phyloP scores from a whole-genome alignment of 495 filamentous ascomycete genomes.

The Aspergillus steynii region DNA sequence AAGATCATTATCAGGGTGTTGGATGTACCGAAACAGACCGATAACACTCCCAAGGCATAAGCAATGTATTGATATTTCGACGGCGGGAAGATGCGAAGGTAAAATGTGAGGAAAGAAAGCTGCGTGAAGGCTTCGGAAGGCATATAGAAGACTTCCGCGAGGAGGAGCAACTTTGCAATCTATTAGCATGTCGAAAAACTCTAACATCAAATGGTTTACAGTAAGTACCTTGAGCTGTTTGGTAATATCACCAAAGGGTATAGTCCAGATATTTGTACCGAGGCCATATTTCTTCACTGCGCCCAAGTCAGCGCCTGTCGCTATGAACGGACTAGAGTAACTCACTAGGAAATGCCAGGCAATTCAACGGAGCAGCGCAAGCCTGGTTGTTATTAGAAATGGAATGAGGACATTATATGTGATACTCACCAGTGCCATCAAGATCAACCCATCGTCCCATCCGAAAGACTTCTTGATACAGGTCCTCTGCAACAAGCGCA shows the following conservation, averaged over 20 bases:
- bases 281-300: slow-evolving; percentile 21
- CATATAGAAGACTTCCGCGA: slow-evolving; percentile 33
- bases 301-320: neutral
- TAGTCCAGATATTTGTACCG: slow-evolving; percentile 39
- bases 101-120: slow-evolving; percentile 38
- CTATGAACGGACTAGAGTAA: neutral
- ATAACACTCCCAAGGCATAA: slow-evolving; percentile 27
- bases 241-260: slow-evolving; percentile 40
- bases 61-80: slow-evolving; percentile 21
- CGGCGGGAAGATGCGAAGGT: slow-evolving; percentile 34
- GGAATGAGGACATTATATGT: neutral
- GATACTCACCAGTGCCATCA: slow-evolving; percentile 17
- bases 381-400: slow-evolving; percentile 1
- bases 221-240: slow-evolving; percentile 23
- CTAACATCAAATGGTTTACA: neutral
- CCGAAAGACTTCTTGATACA: slow-evolving; percentile 22
- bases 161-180: slow-evolving; percentile 7
- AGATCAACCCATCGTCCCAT: slow-evolving; percentile 23
- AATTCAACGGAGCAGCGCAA: slow-evolving; percentile 20
- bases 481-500: slow-evolving; percentile 17
- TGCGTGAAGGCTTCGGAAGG: slow-evolving; percentile 29
- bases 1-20: slow-evolving; percentile 34
- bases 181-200: neutral
- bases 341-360: slow-evolving; percentile 26
- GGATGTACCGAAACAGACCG: slow-evolving; percentile 29